These are phyloP conservation scores for Tetrahymena thermophila DNA, from an alignment of 73 alveolate species.

Conservation along the genomic window DNA sequence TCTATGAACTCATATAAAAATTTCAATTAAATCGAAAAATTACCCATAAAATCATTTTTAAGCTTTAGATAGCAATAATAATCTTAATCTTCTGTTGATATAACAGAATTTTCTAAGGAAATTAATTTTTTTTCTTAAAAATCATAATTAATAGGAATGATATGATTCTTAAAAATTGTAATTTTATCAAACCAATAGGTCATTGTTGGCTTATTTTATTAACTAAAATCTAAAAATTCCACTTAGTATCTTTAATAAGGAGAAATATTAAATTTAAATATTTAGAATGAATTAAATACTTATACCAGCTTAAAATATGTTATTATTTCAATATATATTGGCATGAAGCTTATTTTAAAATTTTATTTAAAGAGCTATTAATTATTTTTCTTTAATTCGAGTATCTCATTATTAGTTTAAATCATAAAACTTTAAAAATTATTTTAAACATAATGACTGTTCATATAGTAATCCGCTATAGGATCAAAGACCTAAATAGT, in stretches of 20 bases:
- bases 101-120: neutral
- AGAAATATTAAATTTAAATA: neutral
- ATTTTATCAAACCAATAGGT: neutral
- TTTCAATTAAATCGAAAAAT: no score
- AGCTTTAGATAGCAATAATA: neutral
- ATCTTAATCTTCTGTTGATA: no score
- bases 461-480: neutral
- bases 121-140: neutral
- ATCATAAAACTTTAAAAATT: neutral
- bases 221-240: no score
- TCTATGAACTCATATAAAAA: neutral
- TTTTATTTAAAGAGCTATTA: neutral
- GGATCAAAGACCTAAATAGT: neutral
- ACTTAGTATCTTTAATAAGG: neutral
- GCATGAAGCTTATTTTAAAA: no score
- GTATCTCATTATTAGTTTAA: no score
- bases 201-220: neutral
- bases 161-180: no score
- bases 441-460: neutral
- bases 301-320: no score
- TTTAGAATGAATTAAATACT: neutral
- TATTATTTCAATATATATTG: no score
- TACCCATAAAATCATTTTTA: no score
- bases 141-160: neutral
- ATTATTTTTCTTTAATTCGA: no score